Conservation (phyloP, 1,284 basidiomycete genomes). For the Ustilago xerochloae region DNA sequence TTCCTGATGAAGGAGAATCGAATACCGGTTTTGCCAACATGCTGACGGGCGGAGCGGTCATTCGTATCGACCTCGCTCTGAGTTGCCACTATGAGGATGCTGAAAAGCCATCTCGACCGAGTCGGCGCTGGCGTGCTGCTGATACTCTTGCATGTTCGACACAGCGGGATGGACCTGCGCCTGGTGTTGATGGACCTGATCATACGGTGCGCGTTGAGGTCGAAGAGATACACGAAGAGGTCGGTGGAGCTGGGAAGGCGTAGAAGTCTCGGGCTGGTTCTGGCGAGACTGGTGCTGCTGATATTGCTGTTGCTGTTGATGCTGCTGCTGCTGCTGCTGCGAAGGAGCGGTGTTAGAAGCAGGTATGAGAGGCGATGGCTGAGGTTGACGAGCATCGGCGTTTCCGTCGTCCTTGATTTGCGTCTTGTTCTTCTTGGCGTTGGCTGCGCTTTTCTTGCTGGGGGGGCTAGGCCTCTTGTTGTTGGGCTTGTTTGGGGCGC, state of each 20-base stretch:
- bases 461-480: conserved; percentile 11
- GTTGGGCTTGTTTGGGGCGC: neutral
- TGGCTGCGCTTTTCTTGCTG: conserved; percentile 10
- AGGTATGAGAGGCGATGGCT: no score
- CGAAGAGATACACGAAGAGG: no score
- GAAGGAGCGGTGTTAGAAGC: no score
- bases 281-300: no score
- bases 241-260: no score
- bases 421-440: conserved; percentile 19
- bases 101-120: neutral
- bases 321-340: no score
- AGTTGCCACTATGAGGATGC: neutral
- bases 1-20: neutral
- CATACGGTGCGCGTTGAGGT: neutral
- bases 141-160: conserved; percentile 1
- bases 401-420: neutral
- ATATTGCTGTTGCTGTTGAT: no score
- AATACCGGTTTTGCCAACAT: neutral
- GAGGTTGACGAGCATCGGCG: neutral
- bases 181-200: neutral
- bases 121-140: neutral
- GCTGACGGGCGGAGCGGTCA: neutral
- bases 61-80: neutral
- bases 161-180: neutral
- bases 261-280: no score